phyloP scores from a whole-genome alignment of 2,329 filamentous ascomycete species.

The Xylariales sp. region DNA sequence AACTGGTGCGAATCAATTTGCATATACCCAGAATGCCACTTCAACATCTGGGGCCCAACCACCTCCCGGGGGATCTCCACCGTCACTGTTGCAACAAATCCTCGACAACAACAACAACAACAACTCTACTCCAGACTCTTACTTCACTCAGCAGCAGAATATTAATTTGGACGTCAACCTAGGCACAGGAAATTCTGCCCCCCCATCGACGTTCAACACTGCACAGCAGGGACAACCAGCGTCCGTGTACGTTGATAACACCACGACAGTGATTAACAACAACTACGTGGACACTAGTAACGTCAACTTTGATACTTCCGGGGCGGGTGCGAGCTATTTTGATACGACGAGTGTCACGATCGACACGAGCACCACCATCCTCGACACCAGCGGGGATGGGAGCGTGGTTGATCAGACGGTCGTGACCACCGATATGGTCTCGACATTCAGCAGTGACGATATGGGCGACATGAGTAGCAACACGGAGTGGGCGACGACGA shows the following conservation, averaged over 20 bases:
- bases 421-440: conserved; percentile 5
- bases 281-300: conserved; percentile 9
- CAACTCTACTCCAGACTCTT: background rate
- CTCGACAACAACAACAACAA: background rate
- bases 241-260: conserved; percentile 1
- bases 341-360: conserved; percentile 6
- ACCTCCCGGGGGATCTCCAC: background rate
- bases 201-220: conserved; percentile 5
- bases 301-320: background rate
- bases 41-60: background rate
- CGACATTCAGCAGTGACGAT: conserved; percentile 4
- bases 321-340: background rate
- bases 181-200: conserved; percentile 6
- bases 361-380: background rate
- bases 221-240: background rate
- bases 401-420: background rate
- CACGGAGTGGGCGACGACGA: conserved; percentile 5
- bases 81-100: background rate
- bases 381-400: too few relatives aligned
- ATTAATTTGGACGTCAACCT: conserved; percentile 6
- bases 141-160: background rate
- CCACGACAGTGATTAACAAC: conserved; percentile 6
- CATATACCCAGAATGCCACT: background rate
- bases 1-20: background rate
- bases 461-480: conserved; percentile 10